Evolutionary conservation across 441 rosid species (phyloP).

Genomic region (Euphorbia corollata): DNA sequence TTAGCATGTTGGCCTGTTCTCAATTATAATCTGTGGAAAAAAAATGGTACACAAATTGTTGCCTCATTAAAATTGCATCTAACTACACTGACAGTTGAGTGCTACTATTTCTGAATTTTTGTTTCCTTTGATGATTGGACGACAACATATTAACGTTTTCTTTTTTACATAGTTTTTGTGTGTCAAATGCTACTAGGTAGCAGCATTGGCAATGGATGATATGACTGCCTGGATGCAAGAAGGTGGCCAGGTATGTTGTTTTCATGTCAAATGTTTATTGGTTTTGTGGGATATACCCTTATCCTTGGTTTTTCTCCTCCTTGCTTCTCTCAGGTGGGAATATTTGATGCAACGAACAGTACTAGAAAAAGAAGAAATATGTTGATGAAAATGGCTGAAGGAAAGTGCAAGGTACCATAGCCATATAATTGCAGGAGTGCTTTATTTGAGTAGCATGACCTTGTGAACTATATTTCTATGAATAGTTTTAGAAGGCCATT

Average conservation of each 20-base stretch:
- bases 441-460: not conserved
- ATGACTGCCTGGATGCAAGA: constrained; percentile 99
- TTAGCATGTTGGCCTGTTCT: not conserved
- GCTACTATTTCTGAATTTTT: constrained; percentile 18
- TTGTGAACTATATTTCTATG: not conserved
- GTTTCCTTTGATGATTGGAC: constrained; percentile 25
- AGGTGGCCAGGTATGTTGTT: constrained; percentile 89
- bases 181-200: constrained; percentile 93
- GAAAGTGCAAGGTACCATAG: constrained; percentile 82
- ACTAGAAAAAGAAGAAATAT: constrained; percentile 74
- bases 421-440: constrained; percentile 1
- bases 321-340: constrained; percentile 62
- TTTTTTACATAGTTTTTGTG: constrained; percentile 72
- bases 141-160: constrained; percentile 44
- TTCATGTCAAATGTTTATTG: not conserved
- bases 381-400: constrained; percentile 99
- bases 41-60: not conserved
- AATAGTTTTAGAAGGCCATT: constrained; percentile 5
- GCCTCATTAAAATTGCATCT: constrained; percentile 1
- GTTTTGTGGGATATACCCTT: constrained; percentile 20
- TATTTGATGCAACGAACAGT: constrained; percentile 98
- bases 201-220: constrained; percentile 99
- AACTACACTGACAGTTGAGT: constrained; percentile 2
- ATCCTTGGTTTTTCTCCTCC: constrained; percentile 23
- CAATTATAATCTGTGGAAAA: constrained; percentile 1